Base-by-base conservation (phyloP, 2,329 filamentous ascomycete genomes). In the Cytospora chrysosperma region DNA sequence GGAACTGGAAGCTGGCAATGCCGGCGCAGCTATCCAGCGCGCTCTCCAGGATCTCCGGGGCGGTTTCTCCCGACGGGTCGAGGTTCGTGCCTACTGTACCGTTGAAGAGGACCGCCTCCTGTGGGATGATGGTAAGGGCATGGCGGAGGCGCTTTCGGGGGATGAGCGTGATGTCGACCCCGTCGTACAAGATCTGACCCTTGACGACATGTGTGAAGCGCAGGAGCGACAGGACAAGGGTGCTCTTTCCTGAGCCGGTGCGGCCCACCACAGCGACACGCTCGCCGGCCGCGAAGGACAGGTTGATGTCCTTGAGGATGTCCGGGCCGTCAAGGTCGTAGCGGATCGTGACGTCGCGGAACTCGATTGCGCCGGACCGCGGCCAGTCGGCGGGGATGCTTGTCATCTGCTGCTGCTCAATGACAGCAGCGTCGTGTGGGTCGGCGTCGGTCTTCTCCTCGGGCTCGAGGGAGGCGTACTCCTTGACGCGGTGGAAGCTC, bases 241-340 rank as follows among this genome's bases (percentile, higher is more conserved):
- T 90, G 17, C 83, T 87, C 72, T 91, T 91, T 1, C 88, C 88
- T 17, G 85, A 88, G 1, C 86, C 82, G 0, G 88, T 90, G 8
- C 88, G 83, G 2, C 88, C 88, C 9, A 89, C 85, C 17, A 91
- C 77, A 1, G 87, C 88, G 1, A 85, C 87, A 30, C 85, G 88
- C 13, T 85, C 85, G 4, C 88, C 86, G 0, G 84, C 87, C 7
- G 57, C 53, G 56, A 74, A 65, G 17, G 47, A 62, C 12, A 75
- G 64, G 43, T 64, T 71, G 30, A 75, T 63, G 50, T 72, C 67
- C 26, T 67, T 67, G 24, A 75, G 65, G 57, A 74, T 72, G 49
- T 72, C 70, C 3, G 69, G 71, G 2, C 70, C 71, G 51, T 72
- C 69, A 3, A 37, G 61, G 21, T 69, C 65, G 59, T 75, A 75